These are phyloP conservation scores for Neocucurbitaria cava DNA, from an alignment of 2,329 filamentous ascomycete genomes.

Conservation along the genomic window DNA sequence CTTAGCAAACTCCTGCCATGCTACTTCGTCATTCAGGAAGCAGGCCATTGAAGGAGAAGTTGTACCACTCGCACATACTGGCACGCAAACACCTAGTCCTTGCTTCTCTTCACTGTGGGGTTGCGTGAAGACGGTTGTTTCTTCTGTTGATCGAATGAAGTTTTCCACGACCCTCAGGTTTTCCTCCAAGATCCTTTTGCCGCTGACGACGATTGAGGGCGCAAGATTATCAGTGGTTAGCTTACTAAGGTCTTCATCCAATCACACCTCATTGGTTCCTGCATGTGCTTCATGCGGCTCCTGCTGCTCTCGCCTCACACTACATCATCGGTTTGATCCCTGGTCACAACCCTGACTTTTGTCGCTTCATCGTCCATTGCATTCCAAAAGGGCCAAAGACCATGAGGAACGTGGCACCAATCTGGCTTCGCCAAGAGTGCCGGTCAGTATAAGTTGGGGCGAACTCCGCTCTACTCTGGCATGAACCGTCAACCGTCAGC, in stretches of 20 bases:
- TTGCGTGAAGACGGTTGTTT: too few species aligned
- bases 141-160: too few species aligned
- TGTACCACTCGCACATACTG: too few species aligned
- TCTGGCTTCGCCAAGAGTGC: background rate
- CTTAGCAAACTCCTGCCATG: too few species aligned
- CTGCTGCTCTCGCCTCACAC: background rate
- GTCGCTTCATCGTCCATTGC: background rate
- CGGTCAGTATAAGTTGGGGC: conserved; percentile 7
- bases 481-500: background rate
- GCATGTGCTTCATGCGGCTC: background rate
- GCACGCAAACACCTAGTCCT: too few species aligned
- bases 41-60: too few species aligned
- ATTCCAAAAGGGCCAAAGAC: background rate
- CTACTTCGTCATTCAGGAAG: too few species aligned
- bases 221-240: background rate
- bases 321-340: background rate
- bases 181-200: too few species aligned
- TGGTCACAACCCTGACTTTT: background rate
- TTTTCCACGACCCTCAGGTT: too few species aligned
- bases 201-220: too few species aligned
- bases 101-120: too few species aligned
- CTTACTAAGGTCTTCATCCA: background rate
- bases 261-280: background rate
- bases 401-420: conserved; percentile 1
- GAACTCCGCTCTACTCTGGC: background rate